Evolutionary conservation across 2,329 filamentous ascomycete genomes (phyloP).

Genomic region (Stromatinia cepivora): DNA sequence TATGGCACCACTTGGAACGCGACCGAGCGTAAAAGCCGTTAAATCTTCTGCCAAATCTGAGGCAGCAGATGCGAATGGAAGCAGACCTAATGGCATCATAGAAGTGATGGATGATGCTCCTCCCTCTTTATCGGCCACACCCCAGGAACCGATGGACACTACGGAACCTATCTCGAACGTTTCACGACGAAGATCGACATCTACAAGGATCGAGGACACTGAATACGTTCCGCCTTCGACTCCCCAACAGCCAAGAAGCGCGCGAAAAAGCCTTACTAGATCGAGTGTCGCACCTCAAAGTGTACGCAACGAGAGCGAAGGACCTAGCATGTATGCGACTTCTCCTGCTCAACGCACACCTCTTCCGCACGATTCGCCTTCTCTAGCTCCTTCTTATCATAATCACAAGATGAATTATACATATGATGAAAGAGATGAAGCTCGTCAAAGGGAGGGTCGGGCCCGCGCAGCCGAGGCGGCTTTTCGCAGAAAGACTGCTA

Average conservation of each 20-base stretch:
- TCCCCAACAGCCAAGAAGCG: conserved; percentile 28
- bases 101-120: conserved; percentile 34
- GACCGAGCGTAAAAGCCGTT: conserved; percentile 64
- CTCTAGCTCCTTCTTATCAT: conserved; percentile 17
- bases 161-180: conserved; percentile 32
- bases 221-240: conserved; percentile 19
- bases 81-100: conserved; percentile 22
- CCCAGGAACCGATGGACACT: conserved; percentile 32
- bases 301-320: conserved; percentile 19
- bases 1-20: conserved; percentile 78
- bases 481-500: conserved; percentile 44
- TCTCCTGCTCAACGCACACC: conserved; percentile 17
- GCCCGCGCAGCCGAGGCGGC: conserved; percentile 29
- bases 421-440: conserved; percentile 21
- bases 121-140: conserved; percentile 33
- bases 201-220: conserved; percentile 27
- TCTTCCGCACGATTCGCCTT: conserved; percentile 19
- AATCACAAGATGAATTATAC: conserved; percentile 18
- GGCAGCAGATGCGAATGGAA: conserved; percentile 25
- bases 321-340: conserved; percentile 13
- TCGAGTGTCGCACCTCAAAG: conserved; percentile 23
- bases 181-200: conserved; percentile 27
- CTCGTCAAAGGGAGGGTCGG: conserved; percentile 27
- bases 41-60: conserved; percentile 42
- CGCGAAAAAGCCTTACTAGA: conserved; percentile 28